Percentiles rank a stretch among this genome's conserved stretches.
Evolutionary conservation across 306 rosid genomes (phyloP).

Genomic region (Delonix regia): DNA sequence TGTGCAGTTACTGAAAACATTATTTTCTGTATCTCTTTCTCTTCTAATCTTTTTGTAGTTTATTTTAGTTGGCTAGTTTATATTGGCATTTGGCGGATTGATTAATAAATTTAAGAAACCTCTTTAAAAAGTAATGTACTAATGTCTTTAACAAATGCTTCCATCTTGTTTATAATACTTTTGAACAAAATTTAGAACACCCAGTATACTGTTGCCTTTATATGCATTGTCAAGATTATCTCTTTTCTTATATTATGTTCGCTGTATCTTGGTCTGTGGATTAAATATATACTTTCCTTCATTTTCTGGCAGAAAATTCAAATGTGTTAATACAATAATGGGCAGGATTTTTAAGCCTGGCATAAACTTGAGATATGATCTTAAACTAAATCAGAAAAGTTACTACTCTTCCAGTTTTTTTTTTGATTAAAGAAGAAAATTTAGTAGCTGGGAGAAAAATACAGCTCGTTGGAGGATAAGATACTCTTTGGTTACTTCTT

Average conservation of each 20-base stretch:
- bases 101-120: background rate
- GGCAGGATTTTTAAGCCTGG: background rate
- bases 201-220: background rate
- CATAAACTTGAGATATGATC: background rate
- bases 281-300: background rate
- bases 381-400: background rate
- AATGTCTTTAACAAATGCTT: background rate
- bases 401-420: too few relatives aligned
- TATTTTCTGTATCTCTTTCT: background rate
- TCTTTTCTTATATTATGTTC: background rate
- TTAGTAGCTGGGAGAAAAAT: too few relatives aligned
- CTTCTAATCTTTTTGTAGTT: background rate
- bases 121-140: background rate
- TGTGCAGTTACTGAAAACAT: background rate
- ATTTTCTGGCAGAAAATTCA: background rate
- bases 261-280: background rate
- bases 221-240: slow-evolving; percentile 4
- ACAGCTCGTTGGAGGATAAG: too few relatives aligned
- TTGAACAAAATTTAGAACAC: background rate
- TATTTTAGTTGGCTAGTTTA: slow-evolving; percentile 9
- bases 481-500: too few relatives aligned
- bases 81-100: background rate
- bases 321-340: background rate
- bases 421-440: too few relatives aligned
- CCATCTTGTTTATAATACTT: slow-evolving; percentile 9